Evolutionary conservation across 2,329 filamentous ascomycete species (phyloP).

Genomic region (Penicillium sp.): DNA sequence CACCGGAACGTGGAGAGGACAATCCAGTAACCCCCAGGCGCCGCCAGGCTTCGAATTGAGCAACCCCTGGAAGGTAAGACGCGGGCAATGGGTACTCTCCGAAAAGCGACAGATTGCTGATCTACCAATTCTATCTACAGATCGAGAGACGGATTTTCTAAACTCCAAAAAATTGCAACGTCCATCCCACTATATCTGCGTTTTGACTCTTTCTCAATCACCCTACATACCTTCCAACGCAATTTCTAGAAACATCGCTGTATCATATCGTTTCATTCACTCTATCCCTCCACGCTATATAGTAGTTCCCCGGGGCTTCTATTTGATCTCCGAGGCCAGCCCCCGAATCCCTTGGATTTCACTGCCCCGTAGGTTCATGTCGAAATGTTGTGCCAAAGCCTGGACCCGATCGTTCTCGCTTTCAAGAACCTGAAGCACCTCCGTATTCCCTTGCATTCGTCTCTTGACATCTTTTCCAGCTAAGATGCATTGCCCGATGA

Average conservation of each 20-base stretch:
- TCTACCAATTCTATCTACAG: conserved; percentile 22
- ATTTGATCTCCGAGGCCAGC: conserved; percentile 51
- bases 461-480: conserved; percentile 57
- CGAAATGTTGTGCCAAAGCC: conserved; percentile 58
- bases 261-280: conserved; percentile 24
- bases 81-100: not conserved
- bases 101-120: conserved; percentile 21
- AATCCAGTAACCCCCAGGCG: conserved; percentile 62
- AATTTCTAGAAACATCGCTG: conserved; percentile 28
- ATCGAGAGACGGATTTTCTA: conserved; percentile 48
- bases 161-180: conserved; percentile 26
- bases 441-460: conserved; percentile 56
- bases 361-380: conserved; percentile 55
- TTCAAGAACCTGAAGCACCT: conserved; percentile 51
- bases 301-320: conserved; percentile 18
- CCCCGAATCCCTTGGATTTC: conserved; percentile 58
- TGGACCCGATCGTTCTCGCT: conserved; percentile 60
- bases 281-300: not conserved
- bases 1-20: conserved; percentile 64
- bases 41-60: conserved; percentile 68
- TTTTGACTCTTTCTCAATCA: conserved; percentile 23
- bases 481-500: conserved; percentile 60
- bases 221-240: conserved; percentile 30
- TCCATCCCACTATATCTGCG: conserved; percentile 27
- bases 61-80: conserved; percentile 68